Base-by-base conservation (phyloP, 2,329 filamentous ascomycete species). In the Ophiostoma novo-ulmi region DNA sequence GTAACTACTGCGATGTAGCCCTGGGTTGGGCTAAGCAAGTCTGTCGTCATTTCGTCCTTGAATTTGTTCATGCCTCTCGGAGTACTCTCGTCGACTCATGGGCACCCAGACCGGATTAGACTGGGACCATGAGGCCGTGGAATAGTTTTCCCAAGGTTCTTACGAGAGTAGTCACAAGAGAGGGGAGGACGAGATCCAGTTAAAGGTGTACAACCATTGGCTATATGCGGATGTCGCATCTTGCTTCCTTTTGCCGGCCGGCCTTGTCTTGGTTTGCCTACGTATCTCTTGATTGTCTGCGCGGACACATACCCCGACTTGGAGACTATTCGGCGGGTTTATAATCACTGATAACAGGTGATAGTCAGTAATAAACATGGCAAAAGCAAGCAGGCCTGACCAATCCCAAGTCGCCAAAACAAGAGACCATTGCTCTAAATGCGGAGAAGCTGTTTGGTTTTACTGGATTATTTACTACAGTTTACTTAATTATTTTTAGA, bases 11-110 rank as follows among this genome's bases (percentile, higher is more conserved):
- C 52, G 10, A 58, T 13, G 52, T 58, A 64, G 61, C 61, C 31
- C 35, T 36, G 35, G 31, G 61, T 38, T 36, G 61, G 61, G 26
- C 58, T 26, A 38, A 35, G 31, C 31, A n/a, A 38, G 52, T n/a
- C 44, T 71, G 67, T 61, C 70, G 70, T 71, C 70, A 71, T 71
- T 65, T 66, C 1, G 70, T 3, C 20, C 48, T 26, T n/a, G 39
- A 14, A 71, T 71, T 67, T 67, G 67, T 69, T 69, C 68, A 71
- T 71, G 31, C 8, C 31, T 26, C 17, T 48, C 44, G 44, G 44
- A 20, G 17, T 20, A 5, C 58, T 36, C 61, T n/a, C 35, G 61
- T 64, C 61, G 61, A 64, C 61, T 64, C 61, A 39, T 39, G 20
- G 35, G 20, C 61, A 63, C 31, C 58, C 31, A 36, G 58, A 36